Conservation (phyloP, 371 early-diverging fungal species). For the Choanephora cucurbitarum region DNA sequence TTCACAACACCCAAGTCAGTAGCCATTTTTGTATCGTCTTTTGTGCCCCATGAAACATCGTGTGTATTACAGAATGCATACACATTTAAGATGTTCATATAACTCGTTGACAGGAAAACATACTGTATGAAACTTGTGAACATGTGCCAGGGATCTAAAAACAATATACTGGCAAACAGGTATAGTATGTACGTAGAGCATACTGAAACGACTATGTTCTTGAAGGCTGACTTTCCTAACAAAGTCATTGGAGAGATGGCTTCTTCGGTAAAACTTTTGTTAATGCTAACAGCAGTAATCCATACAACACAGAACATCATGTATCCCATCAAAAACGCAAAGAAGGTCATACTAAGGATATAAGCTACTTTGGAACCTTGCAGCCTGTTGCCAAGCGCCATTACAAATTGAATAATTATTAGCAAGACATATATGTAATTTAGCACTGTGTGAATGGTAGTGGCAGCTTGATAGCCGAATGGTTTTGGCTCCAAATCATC, state of each 20-base stretch:
- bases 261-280: constrained; percentile 25
- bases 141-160: constrained; percentile 77
- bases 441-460: constrained; percentile 38
- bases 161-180: constrained; percentile 63
- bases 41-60: constrained; percentile 73
- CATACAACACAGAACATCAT: constrained; percentile 60
- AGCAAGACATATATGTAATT: constrained; percentile 65
- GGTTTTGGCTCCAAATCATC: constrained; percentile 13
- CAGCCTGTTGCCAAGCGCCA: constrained; percentile 80
- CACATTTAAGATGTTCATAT: constrained; percentile 86
- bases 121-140: constrained; percentile 69
- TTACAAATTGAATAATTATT: constrained; percentile 66
- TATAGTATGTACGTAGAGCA: constrained; percentile 68
- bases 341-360: constrained; percentile 50
- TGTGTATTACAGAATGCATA: constrained; percentile 90
- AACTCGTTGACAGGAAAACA: constrained; percentile 80
- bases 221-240: constrained; percentile 43
- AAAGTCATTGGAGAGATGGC: constrained; percentile 21
- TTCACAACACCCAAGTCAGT: constrained; percentile 52
- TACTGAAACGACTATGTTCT: constrained; percentile 59
- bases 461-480: constrained; percentile 33
- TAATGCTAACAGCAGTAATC: constrained; percentile 52
- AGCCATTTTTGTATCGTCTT: constrained; percentile 42
- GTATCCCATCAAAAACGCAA: constrained; percentile 58
- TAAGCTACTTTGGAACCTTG: constrained; percentile 61